Evolutionary conservation across 2,329 filamentous ascomycete species (phyloP).

Genomic region (Neocucurbitaria cava): DNA sequence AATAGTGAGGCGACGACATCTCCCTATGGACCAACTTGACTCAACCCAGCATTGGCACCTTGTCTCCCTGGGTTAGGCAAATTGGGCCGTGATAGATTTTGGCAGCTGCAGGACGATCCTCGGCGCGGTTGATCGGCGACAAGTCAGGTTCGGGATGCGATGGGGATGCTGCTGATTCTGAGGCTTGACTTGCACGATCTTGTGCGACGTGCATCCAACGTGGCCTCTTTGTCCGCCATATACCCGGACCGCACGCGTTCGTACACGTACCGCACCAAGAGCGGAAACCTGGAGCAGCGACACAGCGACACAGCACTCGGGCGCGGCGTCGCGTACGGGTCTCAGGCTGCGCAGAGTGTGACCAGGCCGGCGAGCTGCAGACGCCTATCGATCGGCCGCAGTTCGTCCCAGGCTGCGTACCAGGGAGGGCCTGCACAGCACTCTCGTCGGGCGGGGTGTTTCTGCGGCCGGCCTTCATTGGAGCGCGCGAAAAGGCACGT

Average conservation of each 20-base stretch:
- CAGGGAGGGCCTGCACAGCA: neutral
- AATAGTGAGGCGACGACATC: neutral
- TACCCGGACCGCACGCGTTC: neutral
- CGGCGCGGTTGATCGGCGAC: neutral
- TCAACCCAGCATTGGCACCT: conserved; percentile 2
- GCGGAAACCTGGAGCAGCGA: neutral
- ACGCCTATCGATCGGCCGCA: neutral
- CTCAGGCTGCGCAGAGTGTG: too few species aligned
- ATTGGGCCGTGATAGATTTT: conserved; percentile 6
- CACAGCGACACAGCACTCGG: neutral
- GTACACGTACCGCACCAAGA: neutral
- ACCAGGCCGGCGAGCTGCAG: conserved; percentile 2
- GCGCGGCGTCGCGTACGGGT: conserved; percentile 8
- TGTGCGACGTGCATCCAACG: conserved; percentile 1
- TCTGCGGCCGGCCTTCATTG: conserved; percentile 1
- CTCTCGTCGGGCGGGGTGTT: neutral
- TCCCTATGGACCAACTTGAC: neutral
- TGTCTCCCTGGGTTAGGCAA: conserved; percentile 1
- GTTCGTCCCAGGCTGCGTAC: neutral
- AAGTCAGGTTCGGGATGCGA: neutral
- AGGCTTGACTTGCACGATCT: conserved; percentile 1
- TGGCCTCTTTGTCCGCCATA: neutral
- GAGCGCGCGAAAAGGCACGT: conserved; percentile 4
- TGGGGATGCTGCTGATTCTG: neutral
- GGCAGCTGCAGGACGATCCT: conserved; percentile 10